Base-by-base conservation (phyloP, 2,329 filamentous ascomycete genomes). In the Fusarium anthophilum region DNA sequence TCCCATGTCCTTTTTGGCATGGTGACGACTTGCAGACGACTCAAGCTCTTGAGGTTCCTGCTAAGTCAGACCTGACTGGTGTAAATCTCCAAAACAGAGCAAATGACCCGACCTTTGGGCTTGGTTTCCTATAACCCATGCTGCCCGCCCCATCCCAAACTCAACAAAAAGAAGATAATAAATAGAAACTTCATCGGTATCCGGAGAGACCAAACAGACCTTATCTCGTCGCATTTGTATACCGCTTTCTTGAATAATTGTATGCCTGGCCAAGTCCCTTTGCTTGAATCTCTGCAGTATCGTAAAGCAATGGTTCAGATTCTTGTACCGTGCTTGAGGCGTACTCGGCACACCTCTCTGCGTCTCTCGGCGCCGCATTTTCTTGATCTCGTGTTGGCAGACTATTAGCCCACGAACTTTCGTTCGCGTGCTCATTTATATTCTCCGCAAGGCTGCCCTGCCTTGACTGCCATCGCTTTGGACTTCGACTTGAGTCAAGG, bases 251-350 rank as follows among this genome's bases (percentile, higher is more conserved):
- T 58, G 39, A 51, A 55, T 51, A 64, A 43, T 45, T 53, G 37
- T 51, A 41, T 41, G 14, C 55, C 62, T 53, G 54, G 48, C 61
- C 63, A 47, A 62, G 48, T 39, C 47, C 65, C 45, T 66, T 59
- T 48, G 20, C 39, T 53, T 63, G 50, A 51, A 65, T 55, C 47
- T 64, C 56, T 51, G 56, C 38, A 37, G 35, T 61, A 51, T 61
- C 50, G 69, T 68, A 75, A 66, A 73, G 73, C 53, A 78, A 76
- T 61, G 61, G 63, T 59, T 74, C 69, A 22, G 63, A 51, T 54
- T 69, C 63, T 63, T 67, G 68, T 48, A 63, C 37, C 47, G 55
- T 54, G 51, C 26, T 51, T 26, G 59, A 63, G 30, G 50, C 53
- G 53, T 63, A 28, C 45, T 47, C 58, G 63, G 57, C 55, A 53